Conservation (phyloP, 2,329 filamentous ascomycete species). For the Dactylonectria estremocensis region DNA sequence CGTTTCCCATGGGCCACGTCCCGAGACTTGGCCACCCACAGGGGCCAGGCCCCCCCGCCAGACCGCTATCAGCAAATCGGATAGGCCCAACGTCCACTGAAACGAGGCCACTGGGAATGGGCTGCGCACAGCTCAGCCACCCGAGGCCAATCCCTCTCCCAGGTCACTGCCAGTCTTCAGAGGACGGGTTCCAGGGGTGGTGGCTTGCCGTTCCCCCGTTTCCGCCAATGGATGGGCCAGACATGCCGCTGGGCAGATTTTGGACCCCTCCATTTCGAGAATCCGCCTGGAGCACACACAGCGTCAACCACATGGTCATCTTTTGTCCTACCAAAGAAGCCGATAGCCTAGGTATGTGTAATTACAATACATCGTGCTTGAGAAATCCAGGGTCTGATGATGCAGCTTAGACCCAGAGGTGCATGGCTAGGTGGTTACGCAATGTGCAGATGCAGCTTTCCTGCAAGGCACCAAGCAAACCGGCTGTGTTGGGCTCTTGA, state of each 20-base stretch:
- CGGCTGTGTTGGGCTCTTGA: constrained; percentile 8
- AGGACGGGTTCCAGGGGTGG: constrained; percentile 1
- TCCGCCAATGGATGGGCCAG: constrained; percentile 4
- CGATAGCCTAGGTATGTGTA: neutral
- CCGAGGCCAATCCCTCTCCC: constrained; percentile 12
- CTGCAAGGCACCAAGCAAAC: constrained; percentile 4
- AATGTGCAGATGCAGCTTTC: neutral
- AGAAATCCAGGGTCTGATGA: neutral
- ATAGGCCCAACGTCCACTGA: constrained; percentile 23
- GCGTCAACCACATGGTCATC: constrained; percentile 26
- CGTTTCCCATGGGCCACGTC: neutral
- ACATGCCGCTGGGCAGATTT: constrained; percentile 8
- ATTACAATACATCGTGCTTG: too few relatives aligned
- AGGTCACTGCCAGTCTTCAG: constrained; percentile 15
- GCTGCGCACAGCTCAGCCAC: constrained; percentile 32
- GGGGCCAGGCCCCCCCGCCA: neutral
- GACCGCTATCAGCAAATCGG: constrained; percentile 14
- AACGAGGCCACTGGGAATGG: constrained; percentile 17
- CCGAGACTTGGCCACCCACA: neutral
- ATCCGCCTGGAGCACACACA: constrained; percentile 20
- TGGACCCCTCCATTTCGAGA: constrained; percentile 9
- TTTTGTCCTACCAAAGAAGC: constrained; percentile 35
- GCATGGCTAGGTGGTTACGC: neutral
- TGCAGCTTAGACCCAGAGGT: constrained; percentile 19
- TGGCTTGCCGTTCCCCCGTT: neutral